Evolutionary conservation across 148 eudicot genomes (phyloP).

Genomic region (Fallopia convolvulus): DNA sequence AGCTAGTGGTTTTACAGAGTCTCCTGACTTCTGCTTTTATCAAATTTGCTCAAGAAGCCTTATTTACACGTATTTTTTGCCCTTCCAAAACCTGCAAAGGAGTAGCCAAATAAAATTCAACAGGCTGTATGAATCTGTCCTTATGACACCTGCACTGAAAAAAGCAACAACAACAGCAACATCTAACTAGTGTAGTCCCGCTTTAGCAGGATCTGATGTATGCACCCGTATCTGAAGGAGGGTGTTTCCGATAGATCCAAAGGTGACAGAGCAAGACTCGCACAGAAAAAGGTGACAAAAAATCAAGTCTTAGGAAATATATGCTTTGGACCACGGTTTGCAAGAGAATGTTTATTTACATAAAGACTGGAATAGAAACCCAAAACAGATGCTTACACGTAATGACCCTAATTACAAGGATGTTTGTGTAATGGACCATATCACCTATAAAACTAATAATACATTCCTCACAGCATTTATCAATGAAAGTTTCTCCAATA

Average conservation of each 20-base stretch:
- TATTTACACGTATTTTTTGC: slow-evolving; percentile 82
- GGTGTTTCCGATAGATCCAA: too few species aligned
- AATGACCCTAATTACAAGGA: background rate
- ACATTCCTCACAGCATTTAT: background rate
- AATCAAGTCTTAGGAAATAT: background rate
- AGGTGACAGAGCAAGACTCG: too few species aligned
- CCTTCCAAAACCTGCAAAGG: slow-evolving; percentile 75
- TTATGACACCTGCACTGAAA: too few species aligned
- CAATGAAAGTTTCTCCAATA: background rate
- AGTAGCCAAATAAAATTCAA: slow-evolving; percentile 3
- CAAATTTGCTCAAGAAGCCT: slow-evolving; percentile 30
- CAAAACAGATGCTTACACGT: background rate
- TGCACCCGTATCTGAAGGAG: too few species aligned
- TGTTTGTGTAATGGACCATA: too few species aligned
- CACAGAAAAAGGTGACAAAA: background rate
- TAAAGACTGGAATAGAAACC: background rate
- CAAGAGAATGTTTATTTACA: background rate
- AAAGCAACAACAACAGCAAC: too few species aligned
- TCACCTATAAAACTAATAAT: background rate
- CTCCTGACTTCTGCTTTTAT: background rate
- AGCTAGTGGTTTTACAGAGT: background rate
- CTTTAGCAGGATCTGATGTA: too few species aligned
- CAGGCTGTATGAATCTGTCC: background rate
- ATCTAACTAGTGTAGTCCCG: too few species aligned
- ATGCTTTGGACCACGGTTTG: background rate